Conservation (phyloP, 306 rosid species). For the Pyrus bretschneideri region DNA sequence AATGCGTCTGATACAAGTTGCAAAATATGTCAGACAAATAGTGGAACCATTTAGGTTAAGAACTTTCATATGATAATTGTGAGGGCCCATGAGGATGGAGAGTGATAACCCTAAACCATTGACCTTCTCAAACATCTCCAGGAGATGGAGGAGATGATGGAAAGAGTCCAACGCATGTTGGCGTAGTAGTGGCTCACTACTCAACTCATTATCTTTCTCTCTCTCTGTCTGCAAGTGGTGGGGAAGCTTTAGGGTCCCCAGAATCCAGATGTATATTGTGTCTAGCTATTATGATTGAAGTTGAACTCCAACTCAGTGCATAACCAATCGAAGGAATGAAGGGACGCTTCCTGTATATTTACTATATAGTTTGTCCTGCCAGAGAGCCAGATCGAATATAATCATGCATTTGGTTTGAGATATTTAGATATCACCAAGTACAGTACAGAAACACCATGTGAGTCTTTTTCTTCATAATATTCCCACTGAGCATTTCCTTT, state of each 20-base stretch:
- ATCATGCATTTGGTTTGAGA: slow-evolving; percentile 18
- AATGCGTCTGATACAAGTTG: slow-evolving; percentile 18
- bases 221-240: slow-evolving; percentile 37
- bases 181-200: slow-evolving; percentile 39
- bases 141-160: slow-evolving; percentile 10
- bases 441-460: slow-evolving; percentile 33
- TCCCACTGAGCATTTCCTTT: slow-evolving; percentile 24
- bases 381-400: background rate
- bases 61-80: slow-evolving; percentile 32
- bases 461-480: slow-evolving; percentile 15
- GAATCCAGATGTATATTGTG: slow-evolving; percentile 4
- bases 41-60: slow-evolving; percentile 33
- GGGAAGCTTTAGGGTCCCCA: slow-evolving; percentile 37
- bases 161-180: background rate
- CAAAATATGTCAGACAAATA: slow-evolving; percentile 17
- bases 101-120: slow-evolving; percentile 26
- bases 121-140: slow-evolving; percentile 17
- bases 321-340: slow-evolving; percentile 46
- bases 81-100: slow-evolving; percentile 45
- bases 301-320: slow-evolving; percentile 30
- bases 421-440: slow-evolving; percentile 14
- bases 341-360: slow-evolving; percentile 23
- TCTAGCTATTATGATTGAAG: slow-evolving; percentile 15
- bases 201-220: background rate
- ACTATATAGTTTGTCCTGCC: slow-evolving; percentile 37